phyloP scores from a whole-genome alignment of 345 rosid genomes.

The Moricandia moricandioides region DNA sequence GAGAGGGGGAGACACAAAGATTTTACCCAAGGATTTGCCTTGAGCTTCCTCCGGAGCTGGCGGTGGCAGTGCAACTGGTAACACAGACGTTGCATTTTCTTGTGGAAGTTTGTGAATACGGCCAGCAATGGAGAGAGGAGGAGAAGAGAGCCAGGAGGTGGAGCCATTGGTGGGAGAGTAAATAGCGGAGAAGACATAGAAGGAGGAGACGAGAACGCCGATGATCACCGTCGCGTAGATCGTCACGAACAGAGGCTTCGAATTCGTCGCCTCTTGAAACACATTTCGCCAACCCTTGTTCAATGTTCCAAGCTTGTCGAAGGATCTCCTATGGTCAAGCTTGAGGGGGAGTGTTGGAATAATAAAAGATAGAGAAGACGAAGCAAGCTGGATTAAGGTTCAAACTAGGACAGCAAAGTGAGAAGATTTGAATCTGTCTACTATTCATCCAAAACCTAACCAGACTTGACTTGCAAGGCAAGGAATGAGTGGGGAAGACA shows the following conservation, averaged over 20 bases:
- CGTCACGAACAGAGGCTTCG: constrained; percentile 79
- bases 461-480: too few species aligned
- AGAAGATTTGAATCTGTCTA: too few species aligned
- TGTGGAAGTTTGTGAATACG: constrained; percentile 43
- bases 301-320: too few species aligned
- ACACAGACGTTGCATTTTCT: constrained; percentile 25
- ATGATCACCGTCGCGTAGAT: constrained; percentile 75
- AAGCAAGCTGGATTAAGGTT: too few species aligned
- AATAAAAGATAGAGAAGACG: too few species aligned
- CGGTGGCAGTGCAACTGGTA: constrained; percentile 26
- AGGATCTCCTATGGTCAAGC: too few species aligned
- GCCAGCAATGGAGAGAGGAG: constrained; percentile 40
- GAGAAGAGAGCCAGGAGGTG: constrained; percentile 62
- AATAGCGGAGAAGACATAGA: constrained; percentile 84
- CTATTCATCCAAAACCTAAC: too few species aligned
- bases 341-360: too few species aligned
- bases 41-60: constrained; percentile 27
- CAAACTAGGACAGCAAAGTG: too few species aligned
- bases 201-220: constrained; percentile 72
- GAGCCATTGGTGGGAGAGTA: constrained; percentile 54
- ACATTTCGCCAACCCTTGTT: constrained; percentile 69
- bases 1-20: constrained; percentile 80
- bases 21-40: constrained; percentile 39
- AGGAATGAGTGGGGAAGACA: too few species aligned
- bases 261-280: constrained; percentile 59